Conservation (phyloP, 176 grass and related monocot genomes). For the Paspalum notatum region DNA sequence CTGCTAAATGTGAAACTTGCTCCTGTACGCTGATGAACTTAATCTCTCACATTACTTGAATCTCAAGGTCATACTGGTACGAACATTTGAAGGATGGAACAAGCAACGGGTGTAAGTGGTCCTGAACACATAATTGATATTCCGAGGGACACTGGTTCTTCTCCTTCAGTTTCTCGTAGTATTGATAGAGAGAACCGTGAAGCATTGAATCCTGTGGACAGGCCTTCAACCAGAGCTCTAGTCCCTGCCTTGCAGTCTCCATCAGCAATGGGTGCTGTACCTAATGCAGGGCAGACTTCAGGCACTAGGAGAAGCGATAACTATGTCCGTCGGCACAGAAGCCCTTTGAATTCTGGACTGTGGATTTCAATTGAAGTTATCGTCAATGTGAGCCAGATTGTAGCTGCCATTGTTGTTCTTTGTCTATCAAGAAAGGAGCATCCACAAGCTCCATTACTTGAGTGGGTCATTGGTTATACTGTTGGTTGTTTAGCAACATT, state of each 20-base stretch:
- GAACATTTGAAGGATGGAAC: constrained; percentile 53
- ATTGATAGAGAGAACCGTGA: constrained; percentile 50
- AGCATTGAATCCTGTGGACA: constrained; percentile 48
- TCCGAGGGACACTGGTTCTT: constrained; percentile 54
- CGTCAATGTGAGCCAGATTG: constrained; percentile 93
- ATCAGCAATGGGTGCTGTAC: constrained; percentile 40
- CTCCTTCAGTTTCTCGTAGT: constrained; percentile 39
- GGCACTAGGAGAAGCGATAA: constrained; percentile 60
- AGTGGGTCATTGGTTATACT: constrained; percentile 94
- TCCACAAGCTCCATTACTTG: constrained; percentile 78
- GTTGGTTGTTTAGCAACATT: constrained; percentile 85
- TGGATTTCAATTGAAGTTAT: constrained; percentile 96
- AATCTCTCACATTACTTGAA: constrained; percentile 19
- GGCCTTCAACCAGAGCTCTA: constrained; percentile 54
- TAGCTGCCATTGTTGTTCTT: constrained; percentile 77
- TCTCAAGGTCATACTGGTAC: constrained; percentile 40
- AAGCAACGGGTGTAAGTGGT: constrained; percentile 44
- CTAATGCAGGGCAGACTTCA: constrained; percentile 57
- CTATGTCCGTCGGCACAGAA: constrained; percentile 65
- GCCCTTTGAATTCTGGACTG: constrained; percentile 92
- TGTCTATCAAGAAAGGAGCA: constrained; percentile 80
- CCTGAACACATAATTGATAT: constrained; percentile 79
- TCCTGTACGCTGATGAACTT: constrained; percentile 31
- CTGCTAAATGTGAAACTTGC: constrained; percentile 22
- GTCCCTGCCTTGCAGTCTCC: constrained; percentile 57